Conservation (phyloP, 345 rosid species). For the Limnanthes douglasii region DNA sequence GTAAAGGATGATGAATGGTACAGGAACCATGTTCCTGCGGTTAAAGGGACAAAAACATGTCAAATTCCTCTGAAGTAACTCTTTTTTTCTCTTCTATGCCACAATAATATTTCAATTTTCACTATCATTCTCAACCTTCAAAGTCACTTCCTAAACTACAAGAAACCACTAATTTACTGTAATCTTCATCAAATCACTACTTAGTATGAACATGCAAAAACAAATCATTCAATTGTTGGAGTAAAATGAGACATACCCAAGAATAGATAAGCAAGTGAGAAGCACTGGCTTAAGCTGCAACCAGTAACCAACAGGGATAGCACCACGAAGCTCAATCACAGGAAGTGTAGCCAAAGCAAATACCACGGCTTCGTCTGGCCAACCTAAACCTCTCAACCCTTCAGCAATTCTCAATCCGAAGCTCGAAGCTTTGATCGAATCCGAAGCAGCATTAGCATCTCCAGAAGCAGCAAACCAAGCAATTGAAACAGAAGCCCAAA, state of each 20-base stretch:
- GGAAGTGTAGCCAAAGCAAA: slow-evolving; percentile 91
- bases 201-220: no score
- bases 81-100: no score
- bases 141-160: no score
- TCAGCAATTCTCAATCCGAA: slow-evolving; percentile 60
- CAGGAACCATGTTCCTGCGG: slow-evolving; percentile 91
- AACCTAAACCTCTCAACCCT: slow-evolving; percentile 53
- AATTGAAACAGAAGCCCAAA: slow-evolving; percentile 69
- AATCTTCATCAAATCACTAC: no score
- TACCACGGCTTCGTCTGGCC: slow-evolving; percentile 78
- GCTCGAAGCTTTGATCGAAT: slow-evolving; percentile 66
- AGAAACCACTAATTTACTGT: no score
- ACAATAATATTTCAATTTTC: no score
- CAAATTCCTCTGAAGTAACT: not conserved
- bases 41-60: not conserved
- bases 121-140: no score
- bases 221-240: not conserved
- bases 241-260: slow-evolving; percentile 44
- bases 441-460: slow-evolving; percentile 72
- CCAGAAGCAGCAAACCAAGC: slow-evolving; percentile 68
- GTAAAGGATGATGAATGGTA: slow-evolving; percentile 73
- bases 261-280: slow-evolving; percentile 42
- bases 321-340: slow-evolving; percentile 87
- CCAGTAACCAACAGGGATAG: slow-evolving; percentile 96
- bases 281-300: slow-evolving; percentile 57